These are phyloP conservation scores for Xylariaceae sp. DNA, from an alignment of 2,329 filamentous ascomycete genomes.

Conservation along the genomic window DNA sequence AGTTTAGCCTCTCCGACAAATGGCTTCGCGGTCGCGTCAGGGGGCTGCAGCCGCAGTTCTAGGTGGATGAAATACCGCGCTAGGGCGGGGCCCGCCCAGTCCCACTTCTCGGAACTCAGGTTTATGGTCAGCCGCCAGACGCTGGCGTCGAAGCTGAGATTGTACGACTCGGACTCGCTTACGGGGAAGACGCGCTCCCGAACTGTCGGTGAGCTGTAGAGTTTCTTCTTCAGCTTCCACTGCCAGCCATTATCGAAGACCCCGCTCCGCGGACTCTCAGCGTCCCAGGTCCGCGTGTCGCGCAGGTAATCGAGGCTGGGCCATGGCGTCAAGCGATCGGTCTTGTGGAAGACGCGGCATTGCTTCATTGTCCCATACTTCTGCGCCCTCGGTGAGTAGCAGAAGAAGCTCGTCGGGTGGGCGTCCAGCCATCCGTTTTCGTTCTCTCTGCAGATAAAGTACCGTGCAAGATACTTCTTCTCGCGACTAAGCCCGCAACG, in stretches of 20 bases:
- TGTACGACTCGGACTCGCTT: neutral
- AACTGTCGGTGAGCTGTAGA: too few relatives aligned
- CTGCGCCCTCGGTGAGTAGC: neutral
- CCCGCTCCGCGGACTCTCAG: neutral
- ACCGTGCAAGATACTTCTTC: conserved; percentile 8
- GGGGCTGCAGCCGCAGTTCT: too few relatives aligned
- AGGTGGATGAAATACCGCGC: too few relatives aligned
- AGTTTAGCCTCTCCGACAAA: too few relatives aligned
- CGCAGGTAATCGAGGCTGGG: neutral
- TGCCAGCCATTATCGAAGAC: conserved; percentile 4
- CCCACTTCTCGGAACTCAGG: neutral
- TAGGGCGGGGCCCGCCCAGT: too few relatives aligned
- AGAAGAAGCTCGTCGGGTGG: neutral
- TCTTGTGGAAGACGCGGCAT: conserved; percentile 6
- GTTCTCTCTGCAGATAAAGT: conserved; percentile 1
- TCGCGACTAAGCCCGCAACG: neutral
- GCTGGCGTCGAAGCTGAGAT: neutral
- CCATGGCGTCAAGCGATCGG: neutral
- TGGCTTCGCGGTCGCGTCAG: neutral
- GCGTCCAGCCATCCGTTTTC: conserved; percentile 2
- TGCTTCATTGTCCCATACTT: conserved; percentile 4
- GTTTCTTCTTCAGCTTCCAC: too few relatives aligned
- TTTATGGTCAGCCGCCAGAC: neutral
- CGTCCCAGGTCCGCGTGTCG: conserved; percentile 1
- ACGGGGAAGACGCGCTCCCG: neutral